Conservation (phyloP, 1,284 basidiomycete genomes). For the Naganishia sp. region DNA sequence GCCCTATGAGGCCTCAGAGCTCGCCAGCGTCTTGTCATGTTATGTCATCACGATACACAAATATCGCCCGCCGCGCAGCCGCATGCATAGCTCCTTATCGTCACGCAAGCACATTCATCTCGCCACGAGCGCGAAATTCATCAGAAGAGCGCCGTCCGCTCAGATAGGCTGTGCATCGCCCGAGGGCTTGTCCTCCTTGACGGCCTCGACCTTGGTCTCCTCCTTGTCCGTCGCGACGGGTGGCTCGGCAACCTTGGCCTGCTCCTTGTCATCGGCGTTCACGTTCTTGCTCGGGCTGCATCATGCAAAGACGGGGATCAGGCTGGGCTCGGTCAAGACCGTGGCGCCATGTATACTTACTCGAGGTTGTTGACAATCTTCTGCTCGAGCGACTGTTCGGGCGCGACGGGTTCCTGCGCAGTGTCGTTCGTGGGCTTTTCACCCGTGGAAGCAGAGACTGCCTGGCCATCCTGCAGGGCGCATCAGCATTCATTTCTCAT, state of each 20-base stretch:
- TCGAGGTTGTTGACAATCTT: slow-evolving; percentile 23
- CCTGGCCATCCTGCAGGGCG: slow-evolving; percentile 10
- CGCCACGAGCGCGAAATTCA: not conserved
- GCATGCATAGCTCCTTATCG: not conserved
- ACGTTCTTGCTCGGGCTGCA: slow-evolving; percentile 9
- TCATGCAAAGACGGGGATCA: not conserved
- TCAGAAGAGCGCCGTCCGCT: not conserved
- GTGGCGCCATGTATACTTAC: slow-evolving; percentile 3
- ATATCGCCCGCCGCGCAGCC: no score
- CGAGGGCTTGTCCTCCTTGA: slow-evolving; percentile 29
- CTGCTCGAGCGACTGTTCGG: slow-evolving; percentile 26
- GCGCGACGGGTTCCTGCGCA: slow-evolving; percentile 33
- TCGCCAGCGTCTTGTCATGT: not conserved
- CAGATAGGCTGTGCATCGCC: slow-evolving; percentile 25
- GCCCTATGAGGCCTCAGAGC: no score
- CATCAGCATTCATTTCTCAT: not conserved
- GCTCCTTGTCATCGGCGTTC: slow-evolving; percentile 17
- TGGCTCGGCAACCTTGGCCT: not conserved
- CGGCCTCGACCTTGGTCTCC: slow-evolving; percentile 23
- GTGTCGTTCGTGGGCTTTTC: slow-evolving; percentile 36
- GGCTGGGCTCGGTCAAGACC: not conserved
- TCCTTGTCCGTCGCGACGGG: slow-evolving; percentile 18
- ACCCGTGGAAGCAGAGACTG: slow-evolving; percentile 16
- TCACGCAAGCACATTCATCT: not conserved
- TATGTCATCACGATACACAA: slow-evolving; percentile 26